These are phyloP conservation scores for Trypanosoma scelopori DNA, from an alignment of 208 protist genomes.

Conservation along the genomic window DNA sequence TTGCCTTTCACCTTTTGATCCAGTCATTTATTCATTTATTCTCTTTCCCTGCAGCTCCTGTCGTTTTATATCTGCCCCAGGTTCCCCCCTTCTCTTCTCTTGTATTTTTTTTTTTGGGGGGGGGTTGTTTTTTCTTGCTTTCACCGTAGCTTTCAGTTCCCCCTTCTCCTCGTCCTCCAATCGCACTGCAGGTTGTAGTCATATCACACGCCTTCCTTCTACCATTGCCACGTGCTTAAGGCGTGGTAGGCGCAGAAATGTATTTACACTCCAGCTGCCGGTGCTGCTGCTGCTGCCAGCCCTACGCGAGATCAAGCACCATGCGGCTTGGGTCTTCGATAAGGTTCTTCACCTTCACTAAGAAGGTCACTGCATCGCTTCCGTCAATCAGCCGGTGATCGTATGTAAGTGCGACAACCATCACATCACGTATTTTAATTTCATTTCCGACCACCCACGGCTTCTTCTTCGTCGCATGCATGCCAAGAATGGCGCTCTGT, in stretches of 20 bases:
- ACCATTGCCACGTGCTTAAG: too few species aligned
- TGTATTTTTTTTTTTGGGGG: too few species aligned
- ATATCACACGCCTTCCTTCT: too few species aligned
- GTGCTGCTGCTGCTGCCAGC: neutral
- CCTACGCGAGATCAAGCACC: conserved; percentile 90
- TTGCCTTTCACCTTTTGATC: too few species aligned
- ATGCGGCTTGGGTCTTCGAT: conserved; percentile 96
- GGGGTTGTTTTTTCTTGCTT: too few species aligned
- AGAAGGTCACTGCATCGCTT: conserved; percentile 97
- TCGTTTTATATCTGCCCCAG: neutral
- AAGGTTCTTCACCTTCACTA: conserved; percentile 97
- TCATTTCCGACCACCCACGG: conserved; percentile 92
- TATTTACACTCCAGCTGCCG: too few species aligned
- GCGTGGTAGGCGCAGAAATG: too few species aligned
- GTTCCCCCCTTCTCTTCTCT: neutral
- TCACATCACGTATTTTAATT: conserved; percentile 96
- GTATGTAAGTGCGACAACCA: conserved; percentile 99
- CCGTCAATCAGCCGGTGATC: conserved; percentile 99
- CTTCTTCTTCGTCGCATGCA: conserved; percentile 98
- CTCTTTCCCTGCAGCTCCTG: too few species aligned
- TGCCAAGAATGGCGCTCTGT: conserved; percentile 98
- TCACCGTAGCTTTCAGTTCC: too few species aligned
- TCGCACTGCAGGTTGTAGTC: too few species aligned
- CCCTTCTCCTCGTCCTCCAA: conserved; percentile 1
- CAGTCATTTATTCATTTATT: too few species aligned